Evolutionary conservation across 2,329 filamentous ascomycete genomes (phyloP).

Genomic region (Alternaria sp.): DNA sequence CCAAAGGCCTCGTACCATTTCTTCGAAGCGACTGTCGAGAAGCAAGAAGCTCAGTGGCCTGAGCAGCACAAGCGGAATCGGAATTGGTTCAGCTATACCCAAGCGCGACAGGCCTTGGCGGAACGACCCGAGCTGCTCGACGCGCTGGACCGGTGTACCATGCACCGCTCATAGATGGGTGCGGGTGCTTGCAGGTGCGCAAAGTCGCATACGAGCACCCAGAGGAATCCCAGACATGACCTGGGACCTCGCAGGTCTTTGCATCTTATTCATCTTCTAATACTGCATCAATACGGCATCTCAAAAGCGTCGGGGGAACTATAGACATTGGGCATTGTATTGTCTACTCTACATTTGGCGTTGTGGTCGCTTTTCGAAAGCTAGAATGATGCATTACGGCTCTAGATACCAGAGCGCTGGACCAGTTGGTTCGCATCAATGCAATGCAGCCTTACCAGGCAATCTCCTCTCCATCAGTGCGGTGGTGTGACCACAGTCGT

Average conservation of each 20-base stretch:
- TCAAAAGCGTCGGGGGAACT: constrained; percentile 36
- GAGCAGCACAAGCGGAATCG: constrained; percentile 91
- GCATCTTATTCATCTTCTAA: constrained; percentile 21
- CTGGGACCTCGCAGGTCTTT: background rate
- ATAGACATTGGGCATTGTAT: constrained; percentile 27
- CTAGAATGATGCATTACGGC: constrained; percentile 42
- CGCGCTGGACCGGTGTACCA: constrained; percentile 80
- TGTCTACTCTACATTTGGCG: constrained; percentile 29
- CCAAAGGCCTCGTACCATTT: constrained; percentile 82
- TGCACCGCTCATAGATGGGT: constrained; percentile 43
- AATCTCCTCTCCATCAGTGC: constrained; percentile 8
- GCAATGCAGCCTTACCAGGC: constrained; percentile 32
- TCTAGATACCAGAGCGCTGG: constrained; percentile 23
- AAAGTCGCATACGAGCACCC: constrained; percentile 15
- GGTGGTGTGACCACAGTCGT: background rate
- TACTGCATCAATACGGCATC: constrained; percentile 38
- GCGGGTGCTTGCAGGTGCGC: constrained; percentile 16
- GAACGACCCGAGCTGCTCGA: constrained; percentile 86
- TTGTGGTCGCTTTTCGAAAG: constrained; percentile 41
- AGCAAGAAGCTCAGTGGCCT: constrained; percentile 87
- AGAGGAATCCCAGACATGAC: background rate
- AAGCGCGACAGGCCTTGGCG: constrained; percentile 79
- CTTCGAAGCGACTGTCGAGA: constrained; percentile 85
- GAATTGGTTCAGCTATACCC: constrained; percentile 84
- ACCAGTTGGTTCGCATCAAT: constrained; percentile 33